Percentiles rank a stretch among this genome's conserved stretches.
Conservation (phyloP, 139 green algal species). For the Nannochloris sp. region DNA sequence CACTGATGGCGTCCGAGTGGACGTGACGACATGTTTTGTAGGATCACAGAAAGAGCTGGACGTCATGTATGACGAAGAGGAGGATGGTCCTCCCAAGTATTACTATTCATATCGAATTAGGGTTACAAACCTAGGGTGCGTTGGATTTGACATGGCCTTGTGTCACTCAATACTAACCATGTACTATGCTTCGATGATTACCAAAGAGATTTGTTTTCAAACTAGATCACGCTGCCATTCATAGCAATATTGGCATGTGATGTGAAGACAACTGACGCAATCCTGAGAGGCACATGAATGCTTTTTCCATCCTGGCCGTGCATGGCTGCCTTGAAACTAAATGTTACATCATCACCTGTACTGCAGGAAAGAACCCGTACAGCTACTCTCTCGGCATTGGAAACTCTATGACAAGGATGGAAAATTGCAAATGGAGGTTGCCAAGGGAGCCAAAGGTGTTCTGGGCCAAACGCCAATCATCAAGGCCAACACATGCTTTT, state of each 20-base stretch:
- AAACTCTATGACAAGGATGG: constrained; percentile 13
- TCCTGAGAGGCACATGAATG: constrained; percentile 6
- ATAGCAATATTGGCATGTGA: not conserved
- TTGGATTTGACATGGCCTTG: not conserved
- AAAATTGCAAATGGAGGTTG: constrained; percentile 13
- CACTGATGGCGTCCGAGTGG: constrained; percentile 27
- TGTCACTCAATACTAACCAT: not conserved
- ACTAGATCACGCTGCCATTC: not conserved
- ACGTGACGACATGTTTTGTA: constrained; percentile 26
- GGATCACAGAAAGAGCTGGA: constrained; percentile 5
- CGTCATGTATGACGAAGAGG: constrained; percentile 10
- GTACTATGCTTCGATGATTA: not conserved
- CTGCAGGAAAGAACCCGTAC: constrained; percentile 20
- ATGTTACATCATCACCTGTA: not conserved
- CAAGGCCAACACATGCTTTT: constrained; percentile 30
- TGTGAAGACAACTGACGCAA: not conserved
- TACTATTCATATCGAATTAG: constrained; percentile 29
- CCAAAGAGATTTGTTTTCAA: constrained; percentile 10
- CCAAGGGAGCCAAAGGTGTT: constrained; percentile 18
- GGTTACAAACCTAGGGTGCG: constrained; percentile 29
- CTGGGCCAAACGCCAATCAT: constrained; percentile 33
- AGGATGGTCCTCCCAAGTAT: not conserved
- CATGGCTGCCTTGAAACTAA: not conserved
- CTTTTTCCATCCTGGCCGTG: not conserved
- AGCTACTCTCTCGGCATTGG: constrained; percentile 32